Percentiles rank a stretch among this genome's conserved stretches.
These are phyloP conservation scores for Parmelia sp. DNA, from an alignment of 495 filamentous ascomycete species.

Conservation along the genomic window DNA sequence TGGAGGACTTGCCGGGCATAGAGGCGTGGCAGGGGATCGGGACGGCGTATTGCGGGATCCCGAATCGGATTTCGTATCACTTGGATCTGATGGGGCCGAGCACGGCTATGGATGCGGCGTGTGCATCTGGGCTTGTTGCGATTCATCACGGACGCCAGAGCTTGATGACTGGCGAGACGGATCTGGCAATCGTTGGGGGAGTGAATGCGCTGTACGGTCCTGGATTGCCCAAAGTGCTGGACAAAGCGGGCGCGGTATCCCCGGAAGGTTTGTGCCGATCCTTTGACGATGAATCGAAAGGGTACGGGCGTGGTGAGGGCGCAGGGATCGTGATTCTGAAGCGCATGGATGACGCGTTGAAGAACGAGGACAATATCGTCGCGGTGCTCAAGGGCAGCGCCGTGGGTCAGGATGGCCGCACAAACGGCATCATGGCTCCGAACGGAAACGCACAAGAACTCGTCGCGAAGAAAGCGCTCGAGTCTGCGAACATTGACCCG, in stretches of 20 bases:
- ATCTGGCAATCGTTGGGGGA: slow-evolving; percentile 39
- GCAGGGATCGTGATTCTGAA: slow-evolving; percentile 40
- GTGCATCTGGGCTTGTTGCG: slow-evolving; percentile 37
- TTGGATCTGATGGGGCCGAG: slow-evolving; percentile 40
- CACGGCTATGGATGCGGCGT: slow-evolving; percentile 40
- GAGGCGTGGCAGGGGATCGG: slow-evolving; percentile 5
- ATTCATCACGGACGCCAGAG: slow-evolving; percentile 33
- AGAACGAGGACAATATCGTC: slow-evolving; percentile 41
- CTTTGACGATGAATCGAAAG: slow-evolving; percentile 59
- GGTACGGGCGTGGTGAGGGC: slow-evolving; percentile 55
- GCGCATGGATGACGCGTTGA: slow-evolving; percentile 39
- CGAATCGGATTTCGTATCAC: slow-evolving; percentile 40
- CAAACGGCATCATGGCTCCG: slow-evolving; percentile 37
- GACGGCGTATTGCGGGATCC: slow-evolving; percentile 10
- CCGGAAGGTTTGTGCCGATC: slow-evolving; percentile 57
- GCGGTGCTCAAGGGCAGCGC: slow-evolving; percentile 35
- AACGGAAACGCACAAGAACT: slow-evolving; percentile 31
- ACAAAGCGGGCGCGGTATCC: slow-evolving; percentile 64
- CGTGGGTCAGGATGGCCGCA: slow-evolving; percentile 32
- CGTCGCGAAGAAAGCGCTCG: slow-evolving; percentile 30
- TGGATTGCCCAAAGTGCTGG: slow-evolving; percentile 41
- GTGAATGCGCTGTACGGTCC: background rate
- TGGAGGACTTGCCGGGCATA: background rate
- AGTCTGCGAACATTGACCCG: slow-evolving; percentile 29
- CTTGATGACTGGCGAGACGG: slow-evolving; percentile 41